phyloP scores from a whole-genome alignment of 2,329 filamentous ascomycete species.

The Xylaria arbuscula region DNA sequence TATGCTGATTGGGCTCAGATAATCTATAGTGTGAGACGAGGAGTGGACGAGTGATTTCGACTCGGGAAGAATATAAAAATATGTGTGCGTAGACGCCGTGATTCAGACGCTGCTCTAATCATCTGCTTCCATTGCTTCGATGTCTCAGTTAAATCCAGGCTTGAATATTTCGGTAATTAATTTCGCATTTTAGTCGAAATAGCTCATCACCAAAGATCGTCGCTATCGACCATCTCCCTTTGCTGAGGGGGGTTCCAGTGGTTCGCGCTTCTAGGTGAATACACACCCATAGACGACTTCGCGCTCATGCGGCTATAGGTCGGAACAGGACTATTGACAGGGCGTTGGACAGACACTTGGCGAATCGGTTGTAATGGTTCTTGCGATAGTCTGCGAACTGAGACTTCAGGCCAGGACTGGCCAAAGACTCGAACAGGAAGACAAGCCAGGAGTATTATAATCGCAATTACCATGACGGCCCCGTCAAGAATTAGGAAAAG shows the following conservation, averaged over 20 bases:
- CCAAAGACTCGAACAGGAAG: conserved; percentile 47
- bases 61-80: background rate
- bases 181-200: background rate
- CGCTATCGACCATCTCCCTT: conserved; percentile 47
- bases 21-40: background rate
- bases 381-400: conserved; percentile 31
- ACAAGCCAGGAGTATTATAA: conserved; percentile 39
- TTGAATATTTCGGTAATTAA: background rate
- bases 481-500: conserved; percentile 48
- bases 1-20: background rate
- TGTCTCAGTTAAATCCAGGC: background rate
- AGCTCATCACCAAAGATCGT: conserved; percentile 47
- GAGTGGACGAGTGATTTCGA: background rate
- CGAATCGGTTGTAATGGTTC: conserved; percentile 38
- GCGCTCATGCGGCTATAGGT: conserved; percentile 38
- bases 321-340: conserved; percentile 35
- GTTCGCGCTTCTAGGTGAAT: conserved; percentile 33
- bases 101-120: background rate
- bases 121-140: background rate
- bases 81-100: background rate
- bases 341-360: conserved; percentile 38
- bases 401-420: conserved; percentile 36
- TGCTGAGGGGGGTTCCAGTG: conserved; percentile 32
- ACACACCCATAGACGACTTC: conserved; percentile 29
- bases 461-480: conserved; percentile 42